Base-by-base conservation (phyloP, 2,329 filamentous ascomycete species). In the Sporothrix pseudoabietina region DNA sequence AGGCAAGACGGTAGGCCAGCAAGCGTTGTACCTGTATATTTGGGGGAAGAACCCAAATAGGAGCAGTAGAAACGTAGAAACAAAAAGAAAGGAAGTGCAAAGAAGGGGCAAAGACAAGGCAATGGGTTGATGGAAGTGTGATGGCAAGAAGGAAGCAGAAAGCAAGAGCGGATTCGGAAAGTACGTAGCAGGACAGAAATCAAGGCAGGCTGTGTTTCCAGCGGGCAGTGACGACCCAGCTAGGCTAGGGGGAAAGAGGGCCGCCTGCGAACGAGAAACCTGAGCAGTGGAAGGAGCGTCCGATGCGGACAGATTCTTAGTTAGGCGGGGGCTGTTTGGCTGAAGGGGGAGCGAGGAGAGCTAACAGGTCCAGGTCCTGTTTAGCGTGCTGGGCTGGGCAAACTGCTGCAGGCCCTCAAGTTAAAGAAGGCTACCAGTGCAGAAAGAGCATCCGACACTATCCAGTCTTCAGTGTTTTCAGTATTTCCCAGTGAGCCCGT, bases 121-220 rank as follows among this genome's bases (percentile, higher is more conserved):
- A 49, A 49, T 49, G 44, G 44, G 44, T 19, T 49, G 44, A 49
- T 49, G 44, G 14, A 71, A 59, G 22, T 10, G 35, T n/a, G 19
- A 65, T 39, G 49, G 61, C 16, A 16, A 39, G 12, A 22, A 57
- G 8, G 35, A 35, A 35, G 35, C 35, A 35, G 3, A 2, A 35
- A 35, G 26, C 26, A 26, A 8, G 39, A 57, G 49, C 30, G 52
- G 22, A 41, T 55, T 57, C 69, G 69, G 39, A 66, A 52, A 52
- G 65, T 52, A 52, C 65, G 69, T 22, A 32, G n/a, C 10, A 30
- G 6, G 39, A n/a, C n/a, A 44, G 35, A 71, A 71, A 71, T 16
- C 70, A 71, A 71, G 54, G 69, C 69, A 71, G 35, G 52, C 22
- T 69, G 32, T 54, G 49, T 39, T 55, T 44, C 66, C 66, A 69